These are phyloP conservation scores for Trifolium dubium DNA, from an alignment of 306 rosid genomes.

Conservation along the genomic window DNA sequence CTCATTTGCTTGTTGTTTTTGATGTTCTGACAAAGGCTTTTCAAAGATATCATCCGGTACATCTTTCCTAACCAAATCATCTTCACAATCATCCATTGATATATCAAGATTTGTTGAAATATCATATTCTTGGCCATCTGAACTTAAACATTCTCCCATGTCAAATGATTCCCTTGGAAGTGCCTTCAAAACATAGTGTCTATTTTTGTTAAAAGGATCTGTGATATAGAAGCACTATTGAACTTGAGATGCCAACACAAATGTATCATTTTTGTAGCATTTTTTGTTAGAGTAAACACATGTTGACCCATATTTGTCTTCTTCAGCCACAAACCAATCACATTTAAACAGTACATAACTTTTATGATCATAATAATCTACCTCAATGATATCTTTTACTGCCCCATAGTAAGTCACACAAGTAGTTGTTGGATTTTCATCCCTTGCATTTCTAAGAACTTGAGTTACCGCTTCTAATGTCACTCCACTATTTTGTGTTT, in stretches of 20 bases:
- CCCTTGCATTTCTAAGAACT: not conserved
- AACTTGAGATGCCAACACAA: too few species aligned
- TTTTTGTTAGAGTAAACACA: not conserved
- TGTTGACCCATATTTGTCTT: not conserved
- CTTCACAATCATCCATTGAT: not conserved
- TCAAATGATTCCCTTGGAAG: too few species aligned
- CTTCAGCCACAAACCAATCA: not conserved
- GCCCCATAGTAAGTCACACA: not conserved
- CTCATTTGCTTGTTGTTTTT: not conserved
- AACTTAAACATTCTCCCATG: not conserved
- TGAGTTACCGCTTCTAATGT: not conserved
- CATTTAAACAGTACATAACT: not conserved
- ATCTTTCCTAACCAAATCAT: not conserved
- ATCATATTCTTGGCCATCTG: not conserved
- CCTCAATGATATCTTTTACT: not conserved
- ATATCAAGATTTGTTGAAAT: not conserved
- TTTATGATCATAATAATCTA: not conserved
- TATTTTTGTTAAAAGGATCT: too few species aligned
- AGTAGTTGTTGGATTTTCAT: not conserved
- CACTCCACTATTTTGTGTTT: not conserved
- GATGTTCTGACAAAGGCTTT: not conserved
- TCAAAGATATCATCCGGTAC: not conserved
- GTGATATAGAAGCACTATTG: too few species aligned
- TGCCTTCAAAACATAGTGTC: too few species aligned
- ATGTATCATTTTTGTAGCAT: not conserved